Evolutionary conservation across 2,329 filamentous ascomycete genomes (phyloP), one percentile per base, ranked within the genome.

Genomic region (Alternaria conjuncta): DNA sequence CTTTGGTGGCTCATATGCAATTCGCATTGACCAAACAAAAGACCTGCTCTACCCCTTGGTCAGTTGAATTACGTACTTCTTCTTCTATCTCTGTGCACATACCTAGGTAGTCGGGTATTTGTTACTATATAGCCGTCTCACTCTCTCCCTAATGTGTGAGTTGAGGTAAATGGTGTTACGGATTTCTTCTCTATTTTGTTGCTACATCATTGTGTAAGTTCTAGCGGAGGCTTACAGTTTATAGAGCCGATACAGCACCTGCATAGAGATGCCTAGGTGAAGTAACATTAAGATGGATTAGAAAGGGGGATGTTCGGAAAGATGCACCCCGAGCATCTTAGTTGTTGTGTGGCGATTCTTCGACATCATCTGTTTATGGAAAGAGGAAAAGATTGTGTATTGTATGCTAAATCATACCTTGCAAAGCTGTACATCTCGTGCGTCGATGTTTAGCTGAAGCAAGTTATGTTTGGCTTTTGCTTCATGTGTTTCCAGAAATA

Each of bases 161-260:
- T n/a, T n/a, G 0, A 36, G 15, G 8, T 9, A 3, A 9, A n/a
- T 9, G 15, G 32, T 36, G 32, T n/a, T 0, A 36, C 4, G 4
- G 3, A n/a, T 36, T 1, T 36, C 7, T 9, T 9, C 4, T 5
- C 8, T 5, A 36, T 36, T 15, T 15, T 1, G 13, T 36, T 8
- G 30, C 30, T 8, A 36, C 6, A 36, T 15, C 1, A 0, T 8
- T 8, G 30, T 36, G 13, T 32, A 32, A 32, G 30, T 32, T 4
- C 0, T 32, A 32, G 30, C 30, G 30, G 30, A 32, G 30, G 30
- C 13, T 32, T 1, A 32, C 30, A 15, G 12, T 32, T 32, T 32
- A 15, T 15, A 32, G 3, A 32, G 4, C 13, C 30, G 13, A 32
- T 32, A 32, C 30, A 32, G 30, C 30, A 32, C 30, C 30, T 1